These are phyloP conservation scores for Paecilomyces niveus DNA, from an alignment of 2,329 filamentous ascomycete genomes.

Conservation along the genomic window DNA sequence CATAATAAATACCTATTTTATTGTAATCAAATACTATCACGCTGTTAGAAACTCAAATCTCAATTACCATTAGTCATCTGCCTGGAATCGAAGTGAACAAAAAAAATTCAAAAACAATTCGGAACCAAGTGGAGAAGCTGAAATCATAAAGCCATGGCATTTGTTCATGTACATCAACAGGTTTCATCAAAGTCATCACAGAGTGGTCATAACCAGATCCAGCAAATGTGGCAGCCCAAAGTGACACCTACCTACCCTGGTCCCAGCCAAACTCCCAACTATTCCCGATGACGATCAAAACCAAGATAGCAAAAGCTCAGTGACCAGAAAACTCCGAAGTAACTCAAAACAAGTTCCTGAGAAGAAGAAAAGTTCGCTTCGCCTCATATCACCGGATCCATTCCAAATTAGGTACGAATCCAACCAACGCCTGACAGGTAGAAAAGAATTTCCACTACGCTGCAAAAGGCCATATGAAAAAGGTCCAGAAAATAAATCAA, in stretches of 20 bases:
- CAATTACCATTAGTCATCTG: background rate
- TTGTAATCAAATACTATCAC: too few species aligned
- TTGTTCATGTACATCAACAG: constrained; percentile 31
- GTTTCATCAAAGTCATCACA: constrained; percentile 31
- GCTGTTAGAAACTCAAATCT: background rate
- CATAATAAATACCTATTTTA: too few species aligned
- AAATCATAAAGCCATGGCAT: constrained; percentile 28
- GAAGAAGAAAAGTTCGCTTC: background rate
- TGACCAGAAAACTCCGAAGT: background rate
- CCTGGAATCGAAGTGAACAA: background rate
- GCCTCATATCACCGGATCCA: background rate
- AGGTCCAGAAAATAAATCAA: background rate
- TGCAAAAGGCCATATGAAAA: background rate
- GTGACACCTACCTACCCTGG: constrained; percentile 16
- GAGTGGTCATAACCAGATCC: constrained; percentile 21
- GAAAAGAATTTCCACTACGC: background rate
- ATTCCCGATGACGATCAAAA: background rate
- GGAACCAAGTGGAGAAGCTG: constrained; percentile 12
- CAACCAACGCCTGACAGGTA: background rate
- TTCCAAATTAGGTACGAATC: background rate
- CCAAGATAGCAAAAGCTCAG: background rate
- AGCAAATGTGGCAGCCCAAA: constrained; percentile 18
- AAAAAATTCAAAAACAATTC: constrained; percentile 7
- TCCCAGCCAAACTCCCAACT: background rate
- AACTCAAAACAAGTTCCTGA: background rate